Percentiles rank a stretch among this genome's conserved stretches.
phyloP scores from a whole-genome alignment of 139 green algal genomes.

The Pseudopediastrum boryanum region DNA sequence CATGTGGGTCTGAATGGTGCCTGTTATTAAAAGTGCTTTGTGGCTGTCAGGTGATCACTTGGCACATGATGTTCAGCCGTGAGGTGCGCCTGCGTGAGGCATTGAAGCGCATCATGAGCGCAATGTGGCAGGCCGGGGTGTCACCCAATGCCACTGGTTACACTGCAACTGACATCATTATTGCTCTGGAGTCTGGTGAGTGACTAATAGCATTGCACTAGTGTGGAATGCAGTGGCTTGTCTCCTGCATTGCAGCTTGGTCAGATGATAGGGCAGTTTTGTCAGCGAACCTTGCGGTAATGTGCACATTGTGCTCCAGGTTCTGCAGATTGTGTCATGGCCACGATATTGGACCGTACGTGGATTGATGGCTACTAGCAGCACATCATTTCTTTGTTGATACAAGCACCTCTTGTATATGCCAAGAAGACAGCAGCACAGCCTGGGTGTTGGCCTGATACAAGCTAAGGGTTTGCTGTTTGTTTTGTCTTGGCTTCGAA shows the following conservation, averaged over 20 bases:
- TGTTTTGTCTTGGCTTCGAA: too few relatives aligned
- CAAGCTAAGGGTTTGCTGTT: too few relatives aligned
- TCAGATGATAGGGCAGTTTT: background rate
- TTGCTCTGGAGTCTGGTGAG: conserved; percentile 38
- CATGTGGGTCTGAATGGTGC: too few relatives aligned
- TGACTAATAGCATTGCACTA: too few relatives aligned
- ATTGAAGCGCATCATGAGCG: conserved; percentile 40
- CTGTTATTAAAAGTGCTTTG: too few relatives aligned
- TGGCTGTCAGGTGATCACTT: conserved; percentile 42
- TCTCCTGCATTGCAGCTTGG: background rate
- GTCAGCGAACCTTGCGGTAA: background rate
- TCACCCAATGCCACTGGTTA: conserved; percentile 6
- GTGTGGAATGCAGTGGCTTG: too few relatives aligned
- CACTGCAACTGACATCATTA: conserved; percentile 40
- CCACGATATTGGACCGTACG: background rate
- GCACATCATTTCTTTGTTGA: background rate
- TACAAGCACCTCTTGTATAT: background rate
- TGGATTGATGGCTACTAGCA: too few relatives aligned
- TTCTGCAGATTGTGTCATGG: background rate
- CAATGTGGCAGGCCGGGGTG: conserved; percentile 8
- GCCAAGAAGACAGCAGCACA: too few relatives aligned
- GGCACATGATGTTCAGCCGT: conserved; percentile 43
- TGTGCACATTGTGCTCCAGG: background rate
- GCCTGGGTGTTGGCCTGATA: too few relatives aligned
- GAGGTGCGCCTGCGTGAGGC: conserved; percentile 45